These are phyloP conservation scores for Thalassiosira ordinaria DNA, from an alignment of 352 stramenopile species.

Conservation along the genomic window DNA sequence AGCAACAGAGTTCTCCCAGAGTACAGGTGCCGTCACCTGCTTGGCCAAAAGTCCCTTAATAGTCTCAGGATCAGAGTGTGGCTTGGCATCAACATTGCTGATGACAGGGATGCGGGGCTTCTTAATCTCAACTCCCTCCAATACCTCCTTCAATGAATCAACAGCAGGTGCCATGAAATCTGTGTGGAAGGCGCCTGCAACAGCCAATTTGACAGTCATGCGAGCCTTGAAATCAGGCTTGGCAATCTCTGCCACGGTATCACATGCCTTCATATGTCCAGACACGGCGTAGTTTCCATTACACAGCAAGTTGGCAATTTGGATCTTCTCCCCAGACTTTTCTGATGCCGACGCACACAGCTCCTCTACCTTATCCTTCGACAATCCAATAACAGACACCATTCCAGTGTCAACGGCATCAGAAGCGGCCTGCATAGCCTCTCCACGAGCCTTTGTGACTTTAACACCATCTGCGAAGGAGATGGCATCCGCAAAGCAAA, in stretches of 20 bases:
- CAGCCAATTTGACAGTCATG: conserved; percentile 89
- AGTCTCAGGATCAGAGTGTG: conserved; percentile 87
- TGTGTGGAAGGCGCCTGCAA: conserved; percentile 90
- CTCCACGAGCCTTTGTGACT: conserved; percentile 89
- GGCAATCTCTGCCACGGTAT: conserved; percentile 85
- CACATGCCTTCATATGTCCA: conserved; percentile 80
- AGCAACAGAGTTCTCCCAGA: conserved; percentile 88
- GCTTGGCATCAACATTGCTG: conserved; percentile 89
- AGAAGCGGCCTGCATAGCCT: conserved; percentile 88
- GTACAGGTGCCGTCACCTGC: conserved; percentile 88
- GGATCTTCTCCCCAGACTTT: conserved; percentile 80
- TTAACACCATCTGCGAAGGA: conserved; percentile 90
- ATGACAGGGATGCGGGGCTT: conserved; percentile 89
- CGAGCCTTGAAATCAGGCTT: conserved; percentile 89
- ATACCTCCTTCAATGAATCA: conserved; percentile 81
- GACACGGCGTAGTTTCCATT: conserved; percentile 90
- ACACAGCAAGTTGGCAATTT: conserved; percentile 90
- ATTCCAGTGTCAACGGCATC: conserved; percentile 88
- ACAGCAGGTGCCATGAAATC: conserved; percentile 89
- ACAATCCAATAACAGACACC: conserved; percentile 89
- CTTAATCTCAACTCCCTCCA: conserved; percentile 79
- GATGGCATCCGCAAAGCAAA: conserved; percentile 90
- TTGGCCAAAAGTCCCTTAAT: conserved; percentile 88
- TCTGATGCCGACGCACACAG: conserved; percentile 83
- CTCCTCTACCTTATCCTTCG: conserved; percentile 83